Evolutionary conservation across 2,329 filamentous ascomycete species (phyloP).

Genomic region (Neopestalotiopsis rosae): DNA sequence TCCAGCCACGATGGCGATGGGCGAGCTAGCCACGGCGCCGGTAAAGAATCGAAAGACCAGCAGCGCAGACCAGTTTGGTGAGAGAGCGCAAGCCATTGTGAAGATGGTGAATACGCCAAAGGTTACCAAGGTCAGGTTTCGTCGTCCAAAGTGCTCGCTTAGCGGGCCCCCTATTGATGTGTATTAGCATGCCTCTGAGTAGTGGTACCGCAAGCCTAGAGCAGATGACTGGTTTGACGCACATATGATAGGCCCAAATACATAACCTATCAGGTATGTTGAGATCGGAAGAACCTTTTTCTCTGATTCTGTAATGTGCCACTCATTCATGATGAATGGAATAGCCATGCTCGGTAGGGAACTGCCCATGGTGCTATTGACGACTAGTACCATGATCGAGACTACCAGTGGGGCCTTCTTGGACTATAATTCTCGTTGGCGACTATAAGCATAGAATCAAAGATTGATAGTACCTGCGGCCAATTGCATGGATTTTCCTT

Average conservation of each 20-base stretch:
- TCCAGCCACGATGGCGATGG: slow-evolving; percentile 66
- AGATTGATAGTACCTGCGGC: slow-evolving; percentile 40
- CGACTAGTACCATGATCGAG: slow-evolving; percentile 61
- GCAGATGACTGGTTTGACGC: slow-evolving; percentile 18
- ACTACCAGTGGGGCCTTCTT: slow-evolving; percentile 61
- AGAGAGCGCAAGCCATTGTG: slow-evolving; percentile 61
- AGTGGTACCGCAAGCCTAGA: neutral
- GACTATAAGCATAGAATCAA: neutral
- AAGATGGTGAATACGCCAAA: slow-evolving; percentile 56
- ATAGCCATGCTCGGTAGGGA: slow-evolving; percentile 69
- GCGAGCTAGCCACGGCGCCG: slow-evolving; percentile 60
- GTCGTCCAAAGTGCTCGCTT: slow-evolving; percentile 68
- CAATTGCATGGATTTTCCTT: slow-evolving; percentile 61
- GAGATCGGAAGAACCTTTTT: slow-evolving; percentile 64
- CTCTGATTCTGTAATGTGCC: slow-evolving; percentile 53
- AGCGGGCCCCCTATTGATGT: slow-evolving; percentile 64
- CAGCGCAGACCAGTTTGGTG: slow-evolving; percentile 57
- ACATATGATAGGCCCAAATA: slow-evolving; percentile 51
- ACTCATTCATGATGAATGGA: slow-evolving; percentile 61
- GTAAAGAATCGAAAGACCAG: slow-evolving; percentile 60
- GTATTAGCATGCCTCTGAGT: slow-evolving; percentile 38
- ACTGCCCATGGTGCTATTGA: slow-evolving; percentile 72
- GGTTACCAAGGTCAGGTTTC: slow-evolving; percentile 49
- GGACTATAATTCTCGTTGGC: slow-evolving; percentile 38
- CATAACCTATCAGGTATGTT: slow-evolving; percentile 68